Evolutionary conservation across 225 moss, liverwort and hornwort species (phyloP).

Genomic region (Pseudisothecium myosuroides): DNA sequence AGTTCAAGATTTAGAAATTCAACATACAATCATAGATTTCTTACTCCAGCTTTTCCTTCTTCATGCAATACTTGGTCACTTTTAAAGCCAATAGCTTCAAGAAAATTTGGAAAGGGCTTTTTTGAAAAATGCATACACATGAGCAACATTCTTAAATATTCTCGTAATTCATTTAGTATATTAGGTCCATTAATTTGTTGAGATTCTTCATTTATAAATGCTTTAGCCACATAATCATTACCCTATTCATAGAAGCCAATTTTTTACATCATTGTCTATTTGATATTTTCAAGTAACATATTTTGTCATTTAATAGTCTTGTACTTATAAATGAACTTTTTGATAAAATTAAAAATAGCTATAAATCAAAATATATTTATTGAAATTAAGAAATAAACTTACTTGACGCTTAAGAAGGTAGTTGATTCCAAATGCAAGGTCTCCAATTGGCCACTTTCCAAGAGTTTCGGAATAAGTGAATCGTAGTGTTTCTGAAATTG

Average conservation of each 20-base stretch:
- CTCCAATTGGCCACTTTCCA: constrained; percentile 95
- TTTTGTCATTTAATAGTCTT: background rate
- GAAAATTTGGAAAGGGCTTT: constrained; percentile 54
- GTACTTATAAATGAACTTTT: accelerated
- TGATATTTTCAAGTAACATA: background rate
- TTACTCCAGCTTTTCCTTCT: constrained; percentile 95
- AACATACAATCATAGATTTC: constrained; percentile 6
- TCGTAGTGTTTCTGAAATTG: constrained; percentile 70
- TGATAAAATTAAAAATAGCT: accelerated
- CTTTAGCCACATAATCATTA: constrained; percentile 56
- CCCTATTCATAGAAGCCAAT: background rate
- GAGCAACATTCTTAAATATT: constrained; percentile 40
- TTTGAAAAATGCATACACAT: constrained; percentile 92
- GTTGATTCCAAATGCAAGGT: constrained; percentile 88
- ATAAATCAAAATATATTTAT: background rate
- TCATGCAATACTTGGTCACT: constrained; percentile 52
- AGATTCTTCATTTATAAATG: constrained; percentile 43
- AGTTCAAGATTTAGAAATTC: background rate
- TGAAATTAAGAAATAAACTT: background rate
- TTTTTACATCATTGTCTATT: background rate
- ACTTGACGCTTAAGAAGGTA: constrained; percentile 59
- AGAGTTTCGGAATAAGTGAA: constrained; percentile 90
- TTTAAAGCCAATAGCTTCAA: constrained; percentile 46
- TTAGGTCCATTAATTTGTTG: constrained; percentile 21
- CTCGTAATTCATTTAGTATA: constrained; percentile 43